Conservation (phyloP, 352 stramenopile species). For the Sclerospora graminicola region DNA sequence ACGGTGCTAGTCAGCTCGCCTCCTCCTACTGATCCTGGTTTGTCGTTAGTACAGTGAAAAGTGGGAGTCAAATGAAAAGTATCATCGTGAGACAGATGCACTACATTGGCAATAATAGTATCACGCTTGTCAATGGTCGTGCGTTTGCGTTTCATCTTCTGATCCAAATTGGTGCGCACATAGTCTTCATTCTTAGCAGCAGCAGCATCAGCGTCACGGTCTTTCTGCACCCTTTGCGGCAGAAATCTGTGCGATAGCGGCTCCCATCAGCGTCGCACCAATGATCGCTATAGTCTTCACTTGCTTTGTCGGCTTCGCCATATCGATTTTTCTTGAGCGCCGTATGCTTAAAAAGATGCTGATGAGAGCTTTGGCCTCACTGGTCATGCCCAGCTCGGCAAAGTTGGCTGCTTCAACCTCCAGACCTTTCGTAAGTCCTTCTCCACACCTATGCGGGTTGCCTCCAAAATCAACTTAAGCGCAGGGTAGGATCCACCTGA, state of each 20-base stretch:
- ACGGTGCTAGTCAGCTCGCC: no score
- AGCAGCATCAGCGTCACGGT: slow-evolving; percentile 85
- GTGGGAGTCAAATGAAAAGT: no score
- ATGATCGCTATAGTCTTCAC: slow-evolving; percentile 93
- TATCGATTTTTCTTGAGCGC: slow-evolving; percentile 97
- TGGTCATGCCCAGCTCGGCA: slow-evolving; percentile 92
- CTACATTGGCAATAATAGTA: slow-evolving; percentile 85
- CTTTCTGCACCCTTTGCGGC: slow-evolving; percentile 94
- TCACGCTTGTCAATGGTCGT: slow-evolving; percentile 90
- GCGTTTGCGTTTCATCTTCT: slow-evolving; percentile 91
- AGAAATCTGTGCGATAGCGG: slow-evolving; percentile 94
- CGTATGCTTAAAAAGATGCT: slow-evolving; percentile 97
- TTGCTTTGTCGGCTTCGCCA: slow-evolving; percentile 70
- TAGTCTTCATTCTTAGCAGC: slow-evolving; percentile 83
- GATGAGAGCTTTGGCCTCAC: slow-evolving; percentile 92
- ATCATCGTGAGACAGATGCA: slow-evolving; percentile 91
- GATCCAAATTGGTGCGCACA: slow-evolving; percentile 91
- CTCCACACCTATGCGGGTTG: slow-evolving; percentile 80
- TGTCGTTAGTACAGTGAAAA: no score
- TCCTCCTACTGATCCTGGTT: no score
- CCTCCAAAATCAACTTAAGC: slow-evolving; percentile 91
- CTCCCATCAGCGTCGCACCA: slow-evolving; percentile 97
- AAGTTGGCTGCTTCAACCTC: slow-evolving; percentile 94
- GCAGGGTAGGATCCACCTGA: slow-evolving; percentile 95
- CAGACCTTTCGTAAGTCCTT: slow-evolving; percentile 64